Conservation (phyloP, 1,284 basidiomycete genomes). For the Apiotrichum gamsii region DNA sequence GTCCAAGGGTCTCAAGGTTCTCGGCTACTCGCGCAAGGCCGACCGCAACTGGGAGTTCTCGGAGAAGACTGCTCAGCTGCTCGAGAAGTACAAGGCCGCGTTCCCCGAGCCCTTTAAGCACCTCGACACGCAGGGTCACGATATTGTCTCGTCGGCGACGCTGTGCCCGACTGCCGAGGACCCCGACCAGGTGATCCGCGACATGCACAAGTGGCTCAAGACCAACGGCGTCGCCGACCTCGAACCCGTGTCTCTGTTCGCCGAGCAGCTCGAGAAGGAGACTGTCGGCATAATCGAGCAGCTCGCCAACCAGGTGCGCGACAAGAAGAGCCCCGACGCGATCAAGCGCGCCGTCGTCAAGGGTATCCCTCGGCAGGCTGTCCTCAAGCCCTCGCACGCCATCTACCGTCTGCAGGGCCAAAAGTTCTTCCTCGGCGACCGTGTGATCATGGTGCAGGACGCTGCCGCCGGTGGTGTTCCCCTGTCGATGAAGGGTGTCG, state of each 20-base stretch:
- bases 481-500: slow-evolving; percentile 84
- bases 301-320: slow-evolving; percentile 58
- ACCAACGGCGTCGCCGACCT: slow-evolving; percentile 79
- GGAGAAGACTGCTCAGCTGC: slow-evolving; percentile 71
- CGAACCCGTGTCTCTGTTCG: slow-evolving; percentile 86
- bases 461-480: slow-evolving; percentile 77
- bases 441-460: slow-evolving; percentile 93
- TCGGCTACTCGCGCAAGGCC: slow-evolving; percentile 84
- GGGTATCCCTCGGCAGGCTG: slow-evolving; percentile 85
- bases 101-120: slow-evolving; percentile 76
- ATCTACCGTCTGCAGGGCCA: slow-evolving; percentile 86
- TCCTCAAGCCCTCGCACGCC: slow-evolving; percentile 88
- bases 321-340: slow-evolving; percentile 55
- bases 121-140: slow-evolving; percentile 63
- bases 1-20: slow-evolving; percentile 88
- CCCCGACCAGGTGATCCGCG: slow-evolving; percentile 65
- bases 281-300: slow-evolving; percentile 7
- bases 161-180: slow-evolving; percentile 60
- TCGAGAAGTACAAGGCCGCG: slow-evolving; percentile 71
- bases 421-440: slow-evolving; percentile 84
- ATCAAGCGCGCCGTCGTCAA: slow-evolving; percentile 88
- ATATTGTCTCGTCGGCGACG: slow-evolving; percentile 66
- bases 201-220: slow-evolving; percentile 81
- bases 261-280: slow-evolving; percentile 84
- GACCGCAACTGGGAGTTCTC: slow-evolving; percentile 90